Evolutionary conservation across 169 alveolate species (phyloP), one percentile per base, ranked within the genome.

Genomic region (Plasmodium cynomolgi): DNA sequence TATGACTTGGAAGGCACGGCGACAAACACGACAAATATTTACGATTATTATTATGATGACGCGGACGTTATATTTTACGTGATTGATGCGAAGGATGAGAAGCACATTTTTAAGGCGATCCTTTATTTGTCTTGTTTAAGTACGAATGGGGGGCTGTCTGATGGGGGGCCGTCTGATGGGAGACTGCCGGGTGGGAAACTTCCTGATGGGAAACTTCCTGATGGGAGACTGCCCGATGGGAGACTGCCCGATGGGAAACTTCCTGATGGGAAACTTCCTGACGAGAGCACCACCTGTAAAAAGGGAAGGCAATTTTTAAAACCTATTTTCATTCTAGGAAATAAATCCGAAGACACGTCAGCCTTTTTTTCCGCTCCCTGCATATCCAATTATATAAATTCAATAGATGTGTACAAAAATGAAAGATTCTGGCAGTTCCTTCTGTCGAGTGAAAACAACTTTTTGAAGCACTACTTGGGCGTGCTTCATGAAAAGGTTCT

Each of bases 1-100:
- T 90, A 90, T 80, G 90, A 90, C 54, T 58, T 90, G 47, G 84
- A 90, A 80, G 94, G 94, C 50, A 80, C 84, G 72, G 56, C 39
- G 72, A 71, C 86, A 15, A 90, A 90, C 82, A 80, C 94, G 13
- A 90, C 47, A 90, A 37, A 80, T 20, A 90, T 90, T 31, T 80
- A 90, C 83, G 94, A 90, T 20, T 90, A 90, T 68, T 90, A 90
- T 90, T 90, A 90, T 90, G 84, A 90, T 26, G 94, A 90, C 50
- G 54, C 91, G 13, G 91, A 90, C 72, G 79, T 90, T 17, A 90
- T 90, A 37, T 90, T 90, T 90, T 90, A 90, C 33, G 94, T 90
- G 26, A 90, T 90, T 41, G 94, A 90, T 80, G 84, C 94, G n/a
- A 79, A 62, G 77, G 33, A 26, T 90, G 94, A 90, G 56, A 62